Percentiles rank a stretch among this genome's conserved stretches.
These are phyloP conservation scores for Sugiyamaella castrensis DNA, from an alignment of 1,139 yeast species.

Conservation along the genomic window DNA sequence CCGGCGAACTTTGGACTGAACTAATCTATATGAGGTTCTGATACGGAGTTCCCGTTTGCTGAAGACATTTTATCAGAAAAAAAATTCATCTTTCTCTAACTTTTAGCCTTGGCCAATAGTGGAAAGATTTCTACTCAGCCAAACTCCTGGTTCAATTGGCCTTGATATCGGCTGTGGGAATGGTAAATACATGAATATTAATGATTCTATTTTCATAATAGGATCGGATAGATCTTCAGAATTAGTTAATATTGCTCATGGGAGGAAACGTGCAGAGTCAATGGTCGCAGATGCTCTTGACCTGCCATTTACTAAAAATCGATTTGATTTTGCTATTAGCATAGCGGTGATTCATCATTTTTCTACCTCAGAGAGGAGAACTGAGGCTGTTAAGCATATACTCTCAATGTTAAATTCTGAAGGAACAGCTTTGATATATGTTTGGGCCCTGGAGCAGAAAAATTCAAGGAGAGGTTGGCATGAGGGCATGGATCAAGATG, in stretches of 20 bases:
- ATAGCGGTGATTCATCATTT: conserved; percentile 97
- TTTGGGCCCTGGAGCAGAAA: conserved; percentile 96
- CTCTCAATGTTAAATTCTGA: conserved; percentile 54
- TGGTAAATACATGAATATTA: conserved; percentile 81
- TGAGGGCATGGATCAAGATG: conserved; percentile 89
- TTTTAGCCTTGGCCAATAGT: conserved; percentile 93
- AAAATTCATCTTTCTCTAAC: neutral
- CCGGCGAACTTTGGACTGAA: too few species aligned
- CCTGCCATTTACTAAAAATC: conserved; percentile 58
- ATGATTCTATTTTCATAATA: conserved; percentile 60
- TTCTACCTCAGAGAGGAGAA: conserved; percentile 74
- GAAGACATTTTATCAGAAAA: neutral
- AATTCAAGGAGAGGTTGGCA: conserved; percentile 82
- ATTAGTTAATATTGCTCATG: conserved; percentile 65
- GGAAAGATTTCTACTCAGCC: conserved; percentile 55
- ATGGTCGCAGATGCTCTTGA: conserved; percentile 73
- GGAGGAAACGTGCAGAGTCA: conserved; percentile 45
- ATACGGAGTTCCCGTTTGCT: too few species aligned
- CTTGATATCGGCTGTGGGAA: conserved; percentile 86
- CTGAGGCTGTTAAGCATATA: conserved; percentile 68
- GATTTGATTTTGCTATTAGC: conserved; percentile 87
- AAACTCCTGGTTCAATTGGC: conserved; percentile 48
- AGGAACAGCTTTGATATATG: conserved; percentile 77
- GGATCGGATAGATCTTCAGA: conserved; percentile 88
- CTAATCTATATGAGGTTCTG: too few species aligned